Base-by-base conservation (phyloP, 805 yeast species). In the Pichia manshurica region DNA sequence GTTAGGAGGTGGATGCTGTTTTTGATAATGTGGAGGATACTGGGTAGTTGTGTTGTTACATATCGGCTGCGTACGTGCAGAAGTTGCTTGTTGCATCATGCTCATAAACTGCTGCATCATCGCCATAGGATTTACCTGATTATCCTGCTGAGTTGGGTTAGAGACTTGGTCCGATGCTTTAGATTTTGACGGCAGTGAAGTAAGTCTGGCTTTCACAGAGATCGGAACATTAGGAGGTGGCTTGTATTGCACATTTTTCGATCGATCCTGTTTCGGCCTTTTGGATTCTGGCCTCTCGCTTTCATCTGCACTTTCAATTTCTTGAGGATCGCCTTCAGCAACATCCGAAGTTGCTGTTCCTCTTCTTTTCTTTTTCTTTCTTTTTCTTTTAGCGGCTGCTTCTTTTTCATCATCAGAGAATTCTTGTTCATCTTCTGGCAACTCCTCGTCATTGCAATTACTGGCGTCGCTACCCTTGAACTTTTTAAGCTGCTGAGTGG, bases 391-490 rank as follows among this genome's bases (percentile, higher is more conserved):
- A 39, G 77, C 78, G 32, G 78, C 82, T 56, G 80, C 76, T 63
- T 93, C 98, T 51, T 78, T 78, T 61, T 91, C 98, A 64, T 93
- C 98, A 63, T 93, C 98, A 1, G 96, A 87, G 56, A 83, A 91
- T 61, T 91, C 98, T 63, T 87, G 95, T 63, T 93, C 98, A 28
- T 86, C 95, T 56, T 82, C 89, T 0, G 96, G 88, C 28, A 91
- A 66, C 59, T 93, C 99, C 67, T 93, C 98, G 64, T 93, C 99
- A 62, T 87, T 84, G 63, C 87, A 82, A 57, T 93, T 93, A 59
- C 95, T 85, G 0, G 99, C 99, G 68, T 93, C 99, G 1, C 89
- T 83, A 21, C 98, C 99, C 58, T 84, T 90, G 17, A 81, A 49
- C 20, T 74, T 68, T 56, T 80, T 86, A 47, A 90, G 74, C 21